Evolutionary conservation across 352 stramenopile species (phyloP), one percentile per base, ranked within the genome.

Genomic region (Pythium apleroticum): DNA sequence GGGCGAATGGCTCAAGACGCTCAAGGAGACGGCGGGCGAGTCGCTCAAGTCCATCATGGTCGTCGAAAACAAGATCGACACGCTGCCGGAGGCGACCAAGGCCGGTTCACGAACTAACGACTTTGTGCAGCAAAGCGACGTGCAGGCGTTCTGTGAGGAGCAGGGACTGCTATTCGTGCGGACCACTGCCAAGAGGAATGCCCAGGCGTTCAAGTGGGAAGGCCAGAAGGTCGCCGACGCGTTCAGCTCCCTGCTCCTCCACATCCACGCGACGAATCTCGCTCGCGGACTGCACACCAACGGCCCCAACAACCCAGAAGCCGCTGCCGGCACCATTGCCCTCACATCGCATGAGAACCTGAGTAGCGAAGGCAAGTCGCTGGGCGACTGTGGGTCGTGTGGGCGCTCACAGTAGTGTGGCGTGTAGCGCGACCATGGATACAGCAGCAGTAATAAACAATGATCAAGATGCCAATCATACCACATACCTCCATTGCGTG

Each of bases 1-100:
- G 0, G 74, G 81, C 15, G 90, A 92, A 49, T 98, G 91, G 92
- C 82, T 97, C 3, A 81, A 88, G 55, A 93, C 96, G 28, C 70
- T 97, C 9, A 78, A 78, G 5, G 86, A 97, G 53, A 93, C 93
- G 3, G 85, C 90, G 10, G 89, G 84, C 12, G 80, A 92, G 17
- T 93, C 90, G 14, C 91, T 98, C 52, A 82, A 86, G 45, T 73
- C 74, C 15, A 90, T 96, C 57, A 87, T 89, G 67, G 92, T 98
- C 28, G 71, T 94, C 4, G 92, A 96, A 58, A 98, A 98, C 83
- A 98, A 98, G 71, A 80, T 84, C 30, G 92, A 98, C 70, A 78
- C 83, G 62, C 62, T 90, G 9, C 69, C 57, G 0, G 58, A 69
- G 12, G 6, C 30, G n/a, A 14, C 9, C 22, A 11, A 50, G 12